Conservation (phyloP, 148 eudicot species). For the Persicaria tinctoria region DNA sequence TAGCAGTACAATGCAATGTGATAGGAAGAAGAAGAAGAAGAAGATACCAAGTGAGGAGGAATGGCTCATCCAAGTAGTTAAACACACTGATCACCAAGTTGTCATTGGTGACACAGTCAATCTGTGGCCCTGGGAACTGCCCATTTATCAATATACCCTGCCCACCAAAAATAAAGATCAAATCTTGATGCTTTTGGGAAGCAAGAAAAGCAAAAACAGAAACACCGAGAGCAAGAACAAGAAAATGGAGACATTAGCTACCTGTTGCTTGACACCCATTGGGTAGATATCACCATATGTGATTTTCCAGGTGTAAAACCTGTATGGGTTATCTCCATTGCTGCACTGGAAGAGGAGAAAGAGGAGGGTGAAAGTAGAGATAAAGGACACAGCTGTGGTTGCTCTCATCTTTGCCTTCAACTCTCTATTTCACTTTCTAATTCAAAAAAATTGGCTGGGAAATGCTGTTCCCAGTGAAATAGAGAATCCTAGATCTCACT, state of each 20-base stretch:
- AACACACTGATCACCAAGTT: conserved; percentile 82
- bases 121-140: conserved; percentile 93
- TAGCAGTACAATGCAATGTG: conserved; percentile 3
- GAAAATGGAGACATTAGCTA: conserved; percentile 1
- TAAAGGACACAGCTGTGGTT: background rate
- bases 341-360: conserved; percentile 16
- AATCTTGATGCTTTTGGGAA: background rate
- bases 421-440: background rate
- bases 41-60: conserved; percentile 85
- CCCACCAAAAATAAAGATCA: conserved; percentile 6
- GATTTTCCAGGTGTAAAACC: conserved; percentile 55
- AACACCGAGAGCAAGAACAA: background rate
- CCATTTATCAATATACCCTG: conserved; percentile 99
- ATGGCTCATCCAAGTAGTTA: conserved; percentile 80
- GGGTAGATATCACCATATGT: conserved; percentile 54
- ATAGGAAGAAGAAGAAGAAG: conserved; percentile 4
- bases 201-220: background rate
- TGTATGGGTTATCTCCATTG: conserved; percentile 54
- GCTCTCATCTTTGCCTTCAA: background rate
- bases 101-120: conserved; percentile 92
- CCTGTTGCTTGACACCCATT: conserved; percentile 65
- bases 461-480: background rate
- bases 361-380: background rate
- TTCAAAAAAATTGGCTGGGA: background rate
- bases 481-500: conserved; percentile 7